phyloP scores from a whole-genome alignment of 2,329 filamentous ascomycete genomes.

The Ilyonectria robusta region DNA sequence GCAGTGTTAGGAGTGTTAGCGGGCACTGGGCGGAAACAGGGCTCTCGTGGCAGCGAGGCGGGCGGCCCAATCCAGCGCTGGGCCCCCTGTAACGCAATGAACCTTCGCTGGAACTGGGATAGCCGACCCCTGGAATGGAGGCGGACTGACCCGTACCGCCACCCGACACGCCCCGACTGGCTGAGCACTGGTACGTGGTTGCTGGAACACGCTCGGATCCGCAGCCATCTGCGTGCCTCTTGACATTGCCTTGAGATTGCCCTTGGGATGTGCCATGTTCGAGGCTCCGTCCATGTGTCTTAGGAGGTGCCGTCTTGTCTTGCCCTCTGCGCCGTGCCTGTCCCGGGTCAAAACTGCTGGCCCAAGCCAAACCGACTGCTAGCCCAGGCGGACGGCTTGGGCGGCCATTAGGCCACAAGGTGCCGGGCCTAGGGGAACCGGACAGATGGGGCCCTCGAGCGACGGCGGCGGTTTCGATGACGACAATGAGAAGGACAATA shows the following conservation, averaged over 20 bases:
- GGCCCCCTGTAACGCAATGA: background rate
- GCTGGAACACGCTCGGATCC: background rate
- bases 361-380: background rate
- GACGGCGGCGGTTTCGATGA: background rate
- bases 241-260: background rate
- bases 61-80: background rate
- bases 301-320: background rate
- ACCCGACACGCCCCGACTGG: background rate
- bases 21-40: background rate
- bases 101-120: background rate
- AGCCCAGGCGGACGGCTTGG: background rate
- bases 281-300: constrained; percentile 2
- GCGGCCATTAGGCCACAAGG: background rate
- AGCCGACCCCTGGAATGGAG: background rate
- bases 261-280: background rate
- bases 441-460: constrained; percentile 9
- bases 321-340: background rate
- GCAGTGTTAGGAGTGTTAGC: background rate
- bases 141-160: constrained; percentile 19
- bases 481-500: constrained; percentile 5
- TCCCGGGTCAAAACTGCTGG: background rate
- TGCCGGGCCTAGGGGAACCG: constrained; percentile 15
- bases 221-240: constrained; percentile 5
- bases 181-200: background rate
- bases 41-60: background rate